A percentile compares a stretch with the other conserved stretches of the same genome.
These are phyloP conservation scores for Trametes sanguinea DNA, from an alignment of 768 basidiomycete species.

Conservation along the genomic window DNA sequence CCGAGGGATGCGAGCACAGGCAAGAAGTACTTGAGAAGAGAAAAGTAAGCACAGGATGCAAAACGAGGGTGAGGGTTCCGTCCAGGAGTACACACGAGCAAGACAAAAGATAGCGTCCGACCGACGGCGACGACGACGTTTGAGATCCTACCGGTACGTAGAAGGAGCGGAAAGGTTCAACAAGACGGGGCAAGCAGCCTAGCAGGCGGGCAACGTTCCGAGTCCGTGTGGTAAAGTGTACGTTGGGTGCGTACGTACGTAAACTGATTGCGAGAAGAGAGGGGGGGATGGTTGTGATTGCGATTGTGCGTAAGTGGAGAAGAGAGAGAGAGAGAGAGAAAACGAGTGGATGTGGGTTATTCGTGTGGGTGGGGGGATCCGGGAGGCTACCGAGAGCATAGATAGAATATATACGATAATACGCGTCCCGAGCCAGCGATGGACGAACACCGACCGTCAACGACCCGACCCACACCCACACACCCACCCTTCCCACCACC, in stretches of 20 bases:
- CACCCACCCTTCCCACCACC: background rate
- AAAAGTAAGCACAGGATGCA: too few relatives aligned
- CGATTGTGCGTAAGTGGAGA: constrained; percentile 3
- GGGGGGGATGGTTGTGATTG: too few relatives aligned
- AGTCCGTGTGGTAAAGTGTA: background rate
- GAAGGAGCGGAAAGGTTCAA: background rate
- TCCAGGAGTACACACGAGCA: background rate
- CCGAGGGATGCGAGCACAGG: too few relatives aligned
- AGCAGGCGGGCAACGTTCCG: background rate
- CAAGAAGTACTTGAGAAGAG: too few relatives aligned
- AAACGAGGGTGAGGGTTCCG: too few relatives aligned
- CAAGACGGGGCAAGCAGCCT: background rate
- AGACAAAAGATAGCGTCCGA: background rate
- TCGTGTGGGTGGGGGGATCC: background rate
- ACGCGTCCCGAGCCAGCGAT: constrained; percentile 19
- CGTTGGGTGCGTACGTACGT: background rate
- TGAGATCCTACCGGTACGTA: constrained; percentile 10
- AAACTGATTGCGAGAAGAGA: too few relatives aligned
- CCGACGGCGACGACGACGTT: background rate
- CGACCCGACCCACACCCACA: background rate
- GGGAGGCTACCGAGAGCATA: background rate
- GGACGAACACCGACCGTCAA: background rate
- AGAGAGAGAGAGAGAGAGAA: constrained; percentile 1
- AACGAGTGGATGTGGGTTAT: constrained; percentile 2
- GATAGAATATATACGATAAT: constrained; percentile 20